phyloP scores from a whole-genome alignment of 106 monocot species.

The Posidonia australis region DNA sequence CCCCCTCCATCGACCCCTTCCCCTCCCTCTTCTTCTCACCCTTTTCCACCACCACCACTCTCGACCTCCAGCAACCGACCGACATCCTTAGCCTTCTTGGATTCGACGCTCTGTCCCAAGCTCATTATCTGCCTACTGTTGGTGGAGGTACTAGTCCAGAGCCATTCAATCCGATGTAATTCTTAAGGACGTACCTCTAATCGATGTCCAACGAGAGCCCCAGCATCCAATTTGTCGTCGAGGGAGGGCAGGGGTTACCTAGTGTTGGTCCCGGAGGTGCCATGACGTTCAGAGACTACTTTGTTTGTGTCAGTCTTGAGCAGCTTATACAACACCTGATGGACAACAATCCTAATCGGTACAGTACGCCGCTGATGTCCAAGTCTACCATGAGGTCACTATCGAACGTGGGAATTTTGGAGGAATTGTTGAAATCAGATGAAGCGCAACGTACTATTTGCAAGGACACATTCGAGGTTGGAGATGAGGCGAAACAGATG shows the following conservation, averaged over 20 bases:
- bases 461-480: conserved; percentile 60
- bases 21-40: no score
- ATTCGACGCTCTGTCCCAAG: conserved; percentile 13
- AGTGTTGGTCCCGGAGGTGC: not conserved
- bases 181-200: not conserved
- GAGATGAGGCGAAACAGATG: conserved; percentile 52
- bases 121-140: not conserved
- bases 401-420: conserved; percentile 1
- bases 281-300: not conserved
- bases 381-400: conserved; percentile 4
- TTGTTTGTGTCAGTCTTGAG: conserved; percentile 2
- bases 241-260: not conserved
- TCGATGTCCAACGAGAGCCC: not conserved
- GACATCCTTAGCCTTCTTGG: no score
- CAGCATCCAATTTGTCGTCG: conserved; percentile 7
- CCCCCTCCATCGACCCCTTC: no score
- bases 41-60: no score
- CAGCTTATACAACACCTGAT: not conserved
- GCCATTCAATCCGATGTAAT: not conserved
- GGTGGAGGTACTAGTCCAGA: not conserved
- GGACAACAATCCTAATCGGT: conserved; percentile 10
- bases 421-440: conserved; percentile 1
- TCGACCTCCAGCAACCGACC: no score
- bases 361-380: conserved; percentile 5
- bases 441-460: conserved; percentile 66